Base-by-base conservation (phyloP, 2,329 filamentous ascomycete species). In the Biscogniauxia sp. region DNA sequence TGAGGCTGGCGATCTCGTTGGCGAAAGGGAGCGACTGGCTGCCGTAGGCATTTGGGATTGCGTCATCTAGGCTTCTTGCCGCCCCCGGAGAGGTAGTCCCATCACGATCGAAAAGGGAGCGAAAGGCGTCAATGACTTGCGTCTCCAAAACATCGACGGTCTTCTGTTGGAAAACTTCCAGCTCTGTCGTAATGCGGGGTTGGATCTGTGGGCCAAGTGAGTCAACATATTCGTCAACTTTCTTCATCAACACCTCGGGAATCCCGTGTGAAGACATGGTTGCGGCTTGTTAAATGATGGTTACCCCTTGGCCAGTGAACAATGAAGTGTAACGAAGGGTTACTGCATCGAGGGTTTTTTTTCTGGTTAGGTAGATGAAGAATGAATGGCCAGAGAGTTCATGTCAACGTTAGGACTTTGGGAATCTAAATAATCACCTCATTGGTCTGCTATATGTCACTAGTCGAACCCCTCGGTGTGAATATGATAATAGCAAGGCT, bases 221-320 rank as follows among this genome's bases (percentile, higher is more conserved):
- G 72, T 80, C 78, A 68, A 80, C 78, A 55, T 80, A 80, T 17
- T 78, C 73, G 72, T 80, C 78, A 2, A 80, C 75, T 61, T 79
- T 77, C 53, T 74, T 73, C 72, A 79, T 76, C 60, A 80, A 60
- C 28, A 78, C 76, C 53, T 79, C 78, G 53, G 78, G 76, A 20
- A 80, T 64, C n/a, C 72, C 72, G 63, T 70, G 72, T 5, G 73
- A 74, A 64, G 75, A 75, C 75, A 77, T 77, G 23, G 51, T 59
- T 32, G 57, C 51, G 13, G 25, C 19, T 28, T 13, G 19, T 20
- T 37, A 8, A 50, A 41, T 23, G 23, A 5, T 23, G 23, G 23
- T 23, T 23, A 23, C 23, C 23, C 23, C 23, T 23, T 3, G 23
- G 23, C 5, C 23, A 23, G 2, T 23, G 23, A 23, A 23, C 5